Evolutionary conservation across 1,139 yeast genomes (phyloP).

Genomic region (Debaryomyces nepalensis): DNA sequence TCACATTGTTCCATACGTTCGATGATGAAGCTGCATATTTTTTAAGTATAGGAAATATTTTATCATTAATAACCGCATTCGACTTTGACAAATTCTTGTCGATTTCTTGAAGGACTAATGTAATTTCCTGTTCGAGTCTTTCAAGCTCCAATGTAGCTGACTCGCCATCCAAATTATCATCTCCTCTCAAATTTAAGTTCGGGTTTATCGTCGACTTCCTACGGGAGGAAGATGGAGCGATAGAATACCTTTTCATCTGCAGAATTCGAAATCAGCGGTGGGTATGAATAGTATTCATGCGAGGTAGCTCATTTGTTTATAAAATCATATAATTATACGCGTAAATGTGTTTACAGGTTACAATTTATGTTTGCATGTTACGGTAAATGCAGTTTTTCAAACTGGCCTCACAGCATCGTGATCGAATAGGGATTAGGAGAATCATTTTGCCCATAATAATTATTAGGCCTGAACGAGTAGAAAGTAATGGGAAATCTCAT

Average conservation of each 20-base stretch:
- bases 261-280: neutral
- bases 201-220: conserved; percentile 36
- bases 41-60: conserved; percentile 63
- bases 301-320: conserved; percentile 1
- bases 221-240: conserved; percentile 45
- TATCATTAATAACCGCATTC: conserved; percentile 64
- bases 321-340: conserved; percentile 9
- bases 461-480: neutral
- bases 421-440: neutral
- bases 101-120: conserved; percentile 76
- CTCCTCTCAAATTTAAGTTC: conserved; percentile 16
- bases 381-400: neutral
- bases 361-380: conserved; percentile 5
- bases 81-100: conserved; percentile 72
- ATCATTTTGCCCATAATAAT: neutral
- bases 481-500: conserved; percentile 70
- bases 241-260: conserved; percentile 44
- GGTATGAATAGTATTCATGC: neutral
- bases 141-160: conserved; percentile 62
- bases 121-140: conserved; percentile 78
- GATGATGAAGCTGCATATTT: conserved; percentile 59
- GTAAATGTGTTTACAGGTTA: conserved; percentile 6
- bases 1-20: conserved; percentile 62
- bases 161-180: conserved; percentile 21
- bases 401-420: neutral